These are phyloP conservation scores for Lasiosphaeria hispida DNA, from an alignment of 495 filamentous ascomycete species.

Conservation along the genomic window DNA sequence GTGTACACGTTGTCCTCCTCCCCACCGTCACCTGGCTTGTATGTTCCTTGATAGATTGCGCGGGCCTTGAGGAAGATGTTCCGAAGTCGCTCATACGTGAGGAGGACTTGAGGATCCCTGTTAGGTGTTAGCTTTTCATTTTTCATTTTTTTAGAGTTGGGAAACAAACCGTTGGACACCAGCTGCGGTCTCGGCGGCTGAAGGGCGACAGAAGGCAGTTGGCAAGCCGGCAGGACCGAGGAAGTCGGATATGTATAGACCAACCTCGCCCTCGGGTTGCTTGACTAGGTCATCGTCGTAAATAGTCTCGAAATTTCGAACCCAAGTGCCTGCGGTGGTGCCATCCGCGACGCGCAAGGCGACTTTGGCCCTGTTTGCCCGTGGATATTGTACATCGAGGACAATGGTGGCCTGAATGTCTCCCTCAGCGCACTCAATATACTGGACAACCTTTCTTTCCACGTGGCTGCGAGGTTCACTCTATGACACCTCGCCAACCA, in stretches of 20 bases:
- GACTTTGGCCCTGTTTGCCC: conserved; percentile 5
- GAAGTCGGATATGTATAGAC: conserved; percentile 15
- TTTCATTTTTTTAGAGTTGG: not conserved
- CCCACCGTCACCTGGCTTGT: no score
- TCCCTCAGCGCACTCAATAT: conserved; percentile 12
- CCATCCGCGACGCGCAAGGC: not conserved
- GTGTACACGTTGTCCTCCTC: no score
- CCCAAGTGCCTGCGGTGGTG: not conserved
- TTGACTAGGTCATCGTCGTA: conserved; percentile 5
- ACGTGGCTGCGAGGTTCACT: conserved; percentile 13
- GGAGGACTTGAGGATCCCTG: conserved; percentile 7
- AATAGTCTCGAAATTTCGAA: conserved; percentile 3
- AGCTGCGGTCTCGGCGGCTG: conserved; percentile 6
- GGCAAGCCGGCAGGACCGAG: conserved; percentile 6
- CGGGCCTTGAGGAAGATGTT: conserved; percentile 9
- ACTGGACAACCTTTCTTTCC: conserved; percentile 10
- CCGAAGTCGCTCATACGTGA: conserved; percentile 11
- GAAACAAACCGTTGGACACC: conserved; percentile 12
- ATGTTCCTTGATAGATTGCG: not conserved
- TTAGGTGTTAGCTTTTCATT: conserved; percentile 8
- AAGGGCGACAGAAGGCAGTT: conserved; percentile 17
- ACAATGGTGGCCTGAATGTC: conserved; percentile 8
- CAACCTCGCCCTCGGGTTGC: conserved; percentile 13
- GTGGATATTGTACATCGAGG: conserved; percentile 10
- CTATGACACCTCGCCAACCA: conserved; percentile 20